Percentiles rank a stretch among this genome's conserved stretches.
phyloP scores from a whole-genome alignment of 495 filamentous ascomycete genomes.

The Emericellopsis terricola region DNA sequence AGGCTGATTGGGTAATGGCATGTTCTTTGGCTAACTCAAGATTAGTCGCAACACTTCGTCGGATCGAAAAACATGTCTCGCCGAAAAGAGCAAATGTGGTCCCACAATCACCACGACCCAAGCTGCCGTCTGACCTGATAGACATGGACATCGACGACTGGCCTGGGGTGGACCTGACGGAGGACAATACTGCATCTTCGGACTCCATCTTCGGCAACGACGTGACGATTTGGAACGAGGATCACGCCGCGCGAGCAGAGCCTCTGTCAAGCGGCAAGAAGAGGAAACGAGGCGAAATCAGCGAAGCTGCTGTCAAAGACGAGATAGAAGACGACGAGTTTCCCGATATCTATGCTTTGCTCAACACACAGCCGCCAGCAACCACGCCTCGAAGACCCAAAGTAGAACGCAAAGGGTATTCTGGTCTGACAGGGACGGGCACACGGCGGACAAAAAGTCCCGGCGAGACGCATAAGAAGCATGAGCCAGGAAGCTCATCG shows the following conservation, averaged over 20 bases:
- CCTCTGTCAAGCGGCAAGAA: conserved; percentile 38
- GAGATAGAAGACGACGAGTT: conserved; percentile 17
- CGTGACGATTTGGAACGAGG: conserved; percentile 40
- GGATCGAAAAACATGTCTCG: background rate
- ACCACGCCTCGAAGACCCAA: conserved; percentile 5
- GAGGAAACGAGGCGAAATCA: conserved; percentile 55
- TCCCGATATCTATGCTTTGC: conserved; percentile 20
- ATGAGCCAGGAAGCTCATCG: background rate
- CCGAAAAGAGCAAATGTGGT: background rate
- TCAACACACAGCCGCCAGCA: conserved; percentile 5
- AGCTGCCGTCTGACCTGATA: background rate
- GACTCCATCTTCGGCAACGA: conserved; percentile 33
- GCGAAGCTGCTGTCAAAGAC: conserved; percentile 10
- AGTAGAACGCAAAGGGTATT: background rate
- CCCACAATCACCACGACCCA: background rate
- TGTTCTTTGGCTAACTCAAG: too few species aligned
- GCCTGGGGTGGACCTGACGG: conserved; percentile 58
- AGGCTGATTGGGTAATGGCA: too few species aligned
- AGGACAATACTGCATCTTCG: conserved; percentile 26
- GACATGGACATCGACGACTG: conserved; percentile 11
- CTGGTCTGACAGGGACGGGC: background rate
- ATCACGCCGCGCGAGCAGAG: conserved; percentile 19
- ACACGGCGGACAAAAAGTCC: background rate
- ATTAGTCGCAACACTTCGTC: background rate
- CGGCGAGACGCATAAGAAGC: background rate